These are phyloP conservation scores for Trichoderma gracile DNA, from an alignment of 2,329 filamentous ascomycete species.

Conservation along the genomic window DNA sequence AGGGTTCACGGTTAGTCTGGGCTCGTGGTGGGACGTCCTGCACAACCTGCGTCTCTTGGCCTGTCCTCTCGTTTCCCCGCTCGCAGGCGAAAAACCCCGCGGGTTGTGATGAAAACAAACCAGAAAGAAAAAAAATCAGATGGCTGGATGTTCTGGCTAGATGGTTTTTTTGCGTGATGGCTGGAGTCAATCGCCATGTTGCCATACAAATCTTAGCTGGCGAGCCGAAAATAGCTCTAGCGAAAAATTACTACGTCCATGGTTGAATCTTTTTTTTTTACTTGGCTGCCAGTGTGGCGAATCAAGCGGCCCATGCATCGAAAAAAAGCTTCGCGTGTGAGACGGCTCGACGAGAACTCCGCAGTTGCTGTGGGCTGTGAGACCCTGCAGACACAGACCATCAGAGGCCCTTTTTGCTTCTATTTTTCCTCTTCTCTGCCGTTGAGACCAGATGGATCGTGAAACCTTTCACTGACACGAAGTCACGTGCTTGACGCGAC, in stretches of 20 bases:
- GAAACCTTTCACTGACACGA: constrained; percentile 36
- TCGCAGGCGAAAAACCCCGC: constrained; percentile 16
- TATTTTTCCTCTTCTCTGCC: no score
- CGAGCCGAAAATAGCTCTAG: neutral
- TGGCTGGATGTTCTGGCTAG: neutral
- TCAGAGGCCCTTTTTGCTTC: neutral
- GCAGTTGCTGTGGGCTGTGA: neutral
- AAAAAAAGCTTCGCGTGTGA: neutral
- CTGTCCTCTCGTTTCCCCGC: constrained; percentile 6
- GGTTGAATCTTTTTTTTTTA: neutral
- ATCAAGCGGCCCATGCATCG: neutral
- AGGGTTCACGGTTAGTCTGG: constrained; percentile 18
- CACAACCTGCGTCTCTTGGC: constrained; percentile 2
- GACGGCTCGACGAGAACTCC: neutral
- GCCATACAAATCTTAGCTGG: constrained; percentile 5
- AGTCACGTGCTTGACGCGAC: constrained; percentile 36
- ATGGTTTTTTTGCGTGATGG: no score
- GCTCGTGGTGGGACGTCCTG: constrained; percentile 18
- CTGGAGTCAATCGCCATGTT: constrained; percentile 10
- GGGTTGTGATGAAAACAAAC: neutral
- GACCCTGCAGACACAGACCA: neutral
- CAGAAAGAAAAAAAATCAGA: neutral
- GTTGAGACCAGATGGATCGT: neutral
- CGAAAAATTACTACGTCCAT: neutral
- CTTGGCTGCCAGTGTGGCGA: constrained; percentile 2